These are phyloP conservation scores for Oryza glaberrima DNA, from an alignment of 176 grass and related monocot species.

Conservation along the genomic window DNA sequence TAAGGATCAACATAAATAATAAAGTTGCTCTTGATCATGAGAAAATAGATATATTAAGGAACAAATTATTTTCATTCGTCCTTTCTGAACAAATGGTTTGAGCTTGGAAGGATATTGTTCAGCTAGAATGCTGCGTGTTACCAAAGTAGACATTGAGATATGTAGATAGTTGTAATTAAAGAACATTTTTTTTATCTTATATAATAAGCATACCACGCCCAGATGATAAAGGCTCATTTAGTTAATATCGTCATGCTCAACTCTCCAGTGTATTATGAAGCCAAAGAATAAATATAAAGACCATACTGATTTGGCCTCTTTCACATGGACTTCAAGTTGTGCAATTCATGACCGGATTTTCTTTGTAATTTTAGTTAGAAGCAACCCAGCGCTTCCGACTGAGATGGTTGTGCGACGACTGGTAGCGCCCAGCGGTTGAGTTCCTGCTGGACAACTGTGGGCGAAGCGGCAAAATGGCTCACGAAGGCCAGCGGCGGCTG, in stretches of 20 bases:
- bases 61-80: neutral
- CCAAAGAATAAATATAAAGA: neutral
- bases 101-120: neutral
- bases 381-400: neutral
- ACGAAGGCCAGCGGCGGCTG: too few species aligned
- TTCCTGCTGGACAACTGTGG: too few species aligned
- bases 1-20: neutral
- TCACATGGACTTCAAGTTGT: neutral
- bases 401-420: too few species aligned
- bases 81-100: neutral
- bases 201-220: neutral
- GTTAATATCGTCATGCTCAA: neutral
- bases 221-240: neutral
- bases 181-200: neutral
- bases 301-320: neutral
- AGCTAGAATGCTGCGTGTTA: neutral
- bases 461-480: too few species aligned
- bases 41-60: neutral
- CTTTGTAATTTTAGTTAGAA: constrained; percentile 12
- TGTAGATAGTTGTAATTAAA: neutral
- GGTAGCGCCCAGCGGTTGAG: too few species aligned
- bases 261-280: neutral
- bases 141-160: neutral
- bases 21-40: neutral
- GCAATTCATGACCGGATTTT: constrained; percentile 1